These are phyloP conservation scores for Ophiocytium majus DNA, from an alignment of 352 stramenopile genomes.

Conservation along the genomic window DNA sequence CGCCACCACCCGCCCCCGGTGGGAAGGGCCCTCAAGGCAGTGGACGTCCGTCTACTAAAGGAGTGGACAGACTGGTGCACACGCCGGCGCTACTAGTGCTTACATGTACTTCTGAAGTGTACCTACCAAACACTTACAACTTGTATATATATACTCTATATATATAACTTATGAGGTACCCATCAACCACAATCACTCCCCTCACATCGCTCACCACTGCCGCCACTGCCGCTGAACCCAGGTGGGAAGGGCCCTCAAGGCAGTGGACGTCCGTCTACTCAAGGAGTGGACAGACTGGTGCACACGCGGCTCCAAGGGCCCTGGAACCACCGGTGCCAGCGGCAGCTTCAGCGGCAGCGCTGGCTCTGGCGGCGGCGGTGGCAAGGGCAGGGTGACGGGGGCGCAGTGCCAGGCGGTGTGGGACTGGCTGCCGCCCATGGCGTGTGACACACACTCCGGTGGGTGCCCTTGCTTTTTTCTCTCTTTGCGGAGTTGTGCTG, in stretches of 20 bases:
- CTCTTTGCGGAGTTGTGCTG: no score
- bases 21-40: constrained; percentile 76
- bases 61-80: constrained; percentile 74
- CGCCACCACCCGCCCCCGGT: no score
- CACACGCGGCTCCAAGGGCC: background rate
- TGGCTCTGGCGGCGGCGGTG: background rate
- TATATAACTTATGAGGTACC: background rate
- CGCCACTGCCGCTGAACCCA: constrained; percentile 63
- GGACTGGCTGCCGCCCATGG: constrained; percentile 75
- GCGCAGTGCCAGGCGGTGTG: constrained; percentile 65
- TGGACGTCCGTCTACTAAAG: constrained; percentile 72
- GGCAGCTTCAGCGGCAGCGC: background rate
- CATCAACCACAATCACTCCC: no score
- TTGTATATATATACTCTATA: no score
- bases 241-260: constrained; percentile 79
- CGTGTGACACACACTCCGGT: constrained; percentile 76
- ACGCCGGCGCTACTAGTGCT: no score
- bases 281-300: constrained; percentile 75
- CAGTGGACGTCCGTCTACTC: constrained; percentile 73
- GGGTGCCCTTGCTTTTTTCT: no score
- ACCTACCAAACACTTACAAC: background rate
- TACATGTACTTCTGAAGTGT: no score
- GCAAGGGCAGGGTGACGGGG: constrained; percentile 20
- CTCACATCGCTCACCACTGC: no score
- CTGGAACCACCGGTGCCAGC: background rate